Conservation (phyloP, 1,284 basidiomycete species). For the Cryptococcus sp. region DNA sequence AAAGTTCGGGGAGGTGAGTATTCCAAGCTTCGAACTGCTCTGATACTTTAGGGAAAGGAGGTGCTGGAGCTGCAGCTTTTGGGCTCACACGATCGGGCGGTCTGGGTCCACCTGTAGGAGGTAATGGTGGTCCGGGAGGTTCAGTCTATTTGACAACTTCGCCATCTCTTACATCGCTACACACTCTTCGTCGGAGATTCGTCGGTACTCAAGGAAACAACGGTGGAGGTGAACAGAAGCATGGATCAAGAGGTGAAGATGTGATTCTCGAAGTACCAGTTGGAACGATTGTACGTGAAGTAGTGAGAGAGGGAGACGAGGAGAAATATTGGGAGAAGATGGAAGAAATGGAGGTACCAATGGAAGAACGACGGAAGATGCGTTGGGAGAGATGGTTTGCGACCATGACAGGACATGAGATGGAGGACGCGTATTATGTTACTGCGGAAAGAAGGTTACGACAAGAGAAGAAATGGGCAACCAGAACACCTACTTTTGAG, state of each 20-base stretch:
- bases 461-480: slow-evolving; percentile 56
- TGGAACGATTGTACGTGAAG: slow-evolving; percentile 79
- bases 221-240: slow-evolving; percentile 78
- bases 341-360: slow-evolving; percentile 54
- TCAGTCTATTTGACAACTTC: slow-evolving; percentile 78
- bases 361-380: slow-evolving; percentile 50
- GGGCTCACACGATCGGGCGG: slow-evolving; percentile 72
- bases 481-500: slow-evolving; percentile 23
- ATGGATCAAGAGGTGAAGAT: slow-evolving; percentile 69
- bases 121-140: slow-evolving; percentile 81
- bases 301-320: slow-evolving; percentile 47
- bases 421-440: slow-evolving; percentile 54
- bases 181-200: slow-evolving; percentile 63
- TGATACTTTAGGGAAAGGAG: slow-evolving; percentile 63
- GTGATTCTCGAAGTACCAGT: slow-evolving; percentile 74
- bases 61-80: slow-evolving; percentile 76
- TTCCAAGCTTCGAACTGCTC: slow-evolving; percentile 16
- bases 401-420: not conserved
- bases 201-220: slow-evolving; percentile 63
- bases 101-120: slow-evolving; percentile 80
- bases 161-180: slow-evolving; percentile 68
- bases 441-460: slow-evolving; percentile 66
- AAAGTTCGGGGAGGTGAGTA: slow-evolving; percentile 67
- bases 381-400: slow-evolving; percentile 47
- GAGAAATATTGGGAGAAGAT: slow-evolving; percentile 7